Percentiles rank a stretch among this genome's conserved stretches.
Conservation (phyloP, 2,329 filamentous ascomycete species). For the Exophiala viscosa region DNA sequence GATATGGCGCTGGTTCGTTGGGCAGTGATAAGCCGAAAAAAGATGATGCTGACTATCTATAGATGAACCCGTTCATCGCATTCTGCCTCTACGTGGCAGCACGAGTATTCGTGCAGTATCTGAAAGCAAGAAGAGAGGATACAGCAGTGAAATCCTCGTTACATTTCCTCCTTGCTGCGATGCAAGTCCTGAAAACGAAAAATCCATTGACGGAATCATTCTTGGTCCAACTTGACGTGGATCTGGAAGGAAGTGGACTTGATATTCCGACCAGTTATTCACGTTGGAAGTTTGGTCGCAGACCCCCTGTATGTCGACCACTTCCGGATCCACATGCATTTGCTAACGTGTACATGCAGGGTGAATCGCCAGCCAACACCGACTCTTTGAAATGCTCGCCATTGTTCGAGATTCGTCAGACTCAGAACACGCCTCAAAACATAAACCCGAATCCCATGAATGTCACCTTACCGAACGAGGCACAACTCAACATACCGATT, state of each 20-base stretch:
- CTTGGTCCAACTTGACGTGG: constrained; percentile 85
- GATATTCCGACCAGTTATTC: constrained; percentile 26
- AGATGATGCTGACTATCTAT: not conserved
- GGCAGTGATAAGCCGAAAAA: constrained; percentile 4
- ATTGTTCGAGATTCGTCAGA: constrained; percentile 26
- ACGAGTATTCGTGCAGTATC: constrained; percentile 89
- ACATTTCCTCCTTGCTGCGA: constrained; percentile 85
- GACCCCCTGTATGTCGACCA: constrained; percentile 15
- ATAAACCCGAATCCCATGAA: not conserved
- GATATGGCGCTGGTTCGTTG: constrained; percentile 73
- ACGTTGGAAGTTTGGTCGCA: constrained; percentile 23
- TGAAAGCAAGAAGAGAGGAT: constrained; percentile 90
- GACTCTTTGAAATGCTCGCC: constrained; percentile 25
- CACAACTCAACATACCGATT: not conserved
- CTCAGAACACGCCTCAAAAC: constrained; percentile 3
- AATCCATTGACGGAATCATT: constrained; percentile 95
- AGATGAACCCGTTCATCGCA: constrained; percentile 95
- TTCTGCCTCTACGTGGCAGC: constrained; percentile 97
- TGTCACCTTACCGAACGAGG: not conserved
- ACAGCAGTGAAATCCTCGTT: constrained; percentile 71
- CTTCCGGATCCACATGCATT: not conserved
- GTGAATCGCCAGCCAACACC: constrained; percentile 25
- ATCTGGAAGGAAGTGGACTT: constrained; percentile 62
- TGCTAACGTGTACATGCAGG: constrained; percentile 15
- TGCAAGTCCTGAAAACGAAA: constrained; percentile 81